These are phyloP conservation scores for Talaromyces verruculosus DNA, from an alignment of 2,329 filamentous ascomycete species.

Conservation along the genomic window DNA sequence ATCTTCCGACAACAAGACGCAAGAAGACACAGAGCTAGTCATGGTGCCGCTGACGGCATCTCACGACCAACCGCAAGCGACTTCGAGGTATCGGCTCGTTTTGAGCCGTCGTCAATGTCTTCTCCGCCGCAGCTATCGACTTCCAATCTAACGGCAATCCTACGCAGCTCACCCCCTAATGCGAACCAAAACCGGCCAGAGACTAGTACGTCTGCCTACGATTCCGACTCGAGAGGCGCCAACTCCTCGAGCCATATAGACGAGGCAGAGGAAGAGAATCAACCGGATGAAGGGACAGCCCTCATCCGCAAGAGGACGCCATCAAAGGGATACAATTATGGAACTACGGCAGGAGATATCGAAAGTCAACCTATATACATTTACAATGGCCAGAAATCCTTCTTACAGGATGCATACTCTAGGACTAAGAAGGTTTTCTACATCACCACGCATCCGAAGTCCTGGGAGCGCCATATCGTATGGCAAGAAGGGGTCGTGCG, in stretches of 20 bases:
- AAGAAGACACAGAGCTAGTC: background rate
- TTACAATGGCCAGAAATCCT: conserved; percentile 12
- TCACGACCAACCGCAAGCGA: background rate
- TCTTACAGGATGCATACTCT: conserved; percentile 24
- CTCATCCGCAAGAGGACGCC: conserved; percentile 33
- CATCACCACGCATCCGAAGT: conserved; percentile 59
- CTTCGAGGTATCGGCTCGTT: background rate
- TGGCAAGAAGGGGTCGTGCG: conserved; percentile 64
- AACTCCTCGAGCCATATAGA: conserved; percentile 21
- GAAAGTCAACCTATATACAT: conserved; percentile 29
- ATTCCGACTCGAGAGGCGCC: background rate
- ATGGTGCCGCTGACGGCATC: conserved; percentile 23
- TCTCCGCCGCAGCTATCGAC: conserved; percentile 29
- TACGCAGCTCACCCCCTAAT: conserved; percentile 43
- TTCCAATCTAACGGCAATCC: conserved; percentile 53
- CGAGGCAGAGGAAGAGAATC: conserved; percentile 27
- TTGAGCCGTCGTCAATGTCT: conserved; percentile 12
- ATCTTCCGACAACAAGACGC: conserved; percentile 28
- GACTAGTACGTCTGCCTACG: conserved; percentile 26
- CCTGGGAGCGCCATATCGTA: conserved; percentile 68
- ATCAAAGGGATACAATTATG: conserved; percentile 35
- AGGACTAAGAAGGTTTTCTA: conserved; percentile 29
- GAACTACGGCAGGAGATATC: conserved; percentile 32
- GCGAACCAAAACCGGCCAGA: conserved; percentile 22
- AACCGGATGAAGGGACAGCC: conserved; percentile 39